Evolutionary conservation across 352 stramenopile genomes (phyloP).

Genomic region (Phytophthora constricta): DNA sequence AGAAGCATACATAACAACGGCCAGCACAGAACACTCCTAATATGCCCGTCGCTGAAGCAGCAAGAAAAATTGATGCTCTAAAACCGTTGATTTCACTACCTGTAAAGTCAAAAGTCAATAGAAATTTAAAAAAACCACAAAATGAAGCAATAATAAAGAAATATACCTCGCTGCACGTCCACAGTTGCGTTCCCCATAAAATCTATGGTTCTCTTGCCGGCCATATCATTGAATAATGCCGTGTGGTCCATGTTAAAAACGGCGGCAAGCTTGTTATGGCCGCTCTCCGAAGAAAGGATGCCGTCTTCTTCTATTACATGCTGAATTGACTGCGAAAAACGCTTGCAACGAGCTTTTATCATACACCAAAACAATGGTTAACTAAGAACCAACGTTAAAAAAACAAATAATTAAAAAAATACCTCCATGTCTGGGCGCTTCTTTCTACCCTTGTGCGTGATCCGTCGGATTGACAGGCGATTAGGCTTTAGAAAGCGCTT

Average conservation of each 20-base stretch:
- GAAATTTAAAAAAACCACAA: constrained; percentile 1
- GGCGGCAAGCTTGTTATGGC: not conserved
- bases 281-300: not conserved
- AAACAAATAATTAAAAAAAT: not conserved
- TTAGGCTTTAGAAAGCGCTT: constrained; percentile 14
- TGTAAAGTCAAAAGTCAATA: constrained; percentile 3
- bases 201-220: constrained; percentile 15
- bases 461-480: constrained; percentile 3
- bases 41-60: constrained; percentile 7
- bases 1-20: constrained; percentile 7
- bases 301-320: constrained; percentile 13
- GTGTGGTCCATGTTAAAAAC: constrained; percentile 25
- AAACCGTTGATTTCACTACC: constrained; percentile 10
- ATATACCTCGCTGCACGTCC: constrained; percentile 11
- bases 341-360: constrained; percentile 13
- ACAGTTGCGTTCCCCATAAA: constrained; percentile 5
- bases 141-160: not conserved
- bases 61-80: constrained; percentile 14
- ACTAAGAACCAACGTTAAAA: no score
- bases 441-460: constrained; percentile 14
- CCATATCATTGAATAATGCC: constrained; percentile 15
- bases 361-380: not conserved
- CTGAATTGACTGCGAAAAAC: constrained; percentile 20
- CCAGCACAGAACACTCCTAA: constrained; percentile 4
- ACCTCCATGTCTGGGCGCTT: constrained; percentile 19